A percentile compares a stretch with the other conserved stretches of the same genome.
phyloP scores from a whole-genome alignment of 1,284 basidiomycete genomes.

The Cerrena zonata region DNA sequence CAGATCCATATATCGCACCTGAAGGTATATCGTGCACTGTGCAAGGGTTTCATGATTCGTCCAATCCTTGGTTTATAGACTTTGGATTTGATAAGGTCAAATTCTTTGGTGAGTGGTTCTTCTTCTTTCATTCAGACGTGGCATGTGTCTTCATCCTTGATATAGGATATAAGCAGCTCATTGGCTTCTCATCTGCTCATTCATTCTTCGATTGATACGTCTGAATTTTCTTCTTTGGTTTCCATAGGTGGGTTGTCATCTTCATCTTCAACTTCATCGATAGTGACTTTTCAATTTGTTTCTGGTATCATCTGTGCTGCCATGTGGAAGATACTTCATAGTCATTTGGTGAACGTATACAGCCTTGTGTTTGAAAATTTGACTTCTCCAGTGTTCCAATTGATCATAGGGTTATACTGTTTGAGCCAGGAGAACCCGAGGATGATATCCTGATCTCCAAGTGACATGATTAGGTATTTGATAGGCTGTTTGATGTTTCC shows the following conservation, averaged over 20 bases:
- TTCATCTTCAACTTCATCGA: background rate
- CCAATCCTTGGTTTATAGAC: background rate
- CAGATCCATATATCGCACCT: background rate
- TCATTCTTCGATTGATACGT: background rate
- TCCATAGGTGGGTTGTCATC: background rate
- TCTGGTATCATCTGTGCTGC: too few species aligned
- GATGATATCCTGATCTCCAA: slow-evolving; percentile 13
- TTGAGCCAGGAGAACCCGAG: slow-evolving; percentile 18
- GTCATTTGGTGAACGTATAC: too few species aligned
- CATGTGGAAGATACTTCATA: too few species aligned
- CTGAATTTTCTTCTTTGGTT: background rate
- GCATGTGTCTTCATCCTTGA: background rate
- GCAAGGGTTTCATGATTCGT: background rate
- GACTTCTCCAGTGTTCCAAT: too few species aligned
- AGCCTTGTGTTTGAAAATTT: too few species aligned
- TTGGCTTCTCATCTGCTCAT: background rate
- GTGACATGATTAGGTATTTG: slow-evolving; percentile 8
- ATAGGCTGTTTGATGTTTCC: slow-evolving; percentile 9
- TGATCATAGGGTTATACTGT: slow-evolving; percentile 21
- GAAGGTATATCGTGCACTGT: background rate
- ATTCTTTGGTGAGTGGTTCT: background rate
- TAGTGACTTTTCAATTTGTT: background rate
- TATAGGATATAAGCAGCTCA: background rate
- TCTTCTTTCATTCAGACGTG: background rate
- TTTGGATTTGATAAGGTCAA: background rate